Percentiles rank a stretch among this genome's conserved stretches.
These are phyloP conservation scores for Leptographium flavum DNA, from an alignment of 2,329 filamentous ascomycete genomes.

Conservation along the genomic window DNA sequence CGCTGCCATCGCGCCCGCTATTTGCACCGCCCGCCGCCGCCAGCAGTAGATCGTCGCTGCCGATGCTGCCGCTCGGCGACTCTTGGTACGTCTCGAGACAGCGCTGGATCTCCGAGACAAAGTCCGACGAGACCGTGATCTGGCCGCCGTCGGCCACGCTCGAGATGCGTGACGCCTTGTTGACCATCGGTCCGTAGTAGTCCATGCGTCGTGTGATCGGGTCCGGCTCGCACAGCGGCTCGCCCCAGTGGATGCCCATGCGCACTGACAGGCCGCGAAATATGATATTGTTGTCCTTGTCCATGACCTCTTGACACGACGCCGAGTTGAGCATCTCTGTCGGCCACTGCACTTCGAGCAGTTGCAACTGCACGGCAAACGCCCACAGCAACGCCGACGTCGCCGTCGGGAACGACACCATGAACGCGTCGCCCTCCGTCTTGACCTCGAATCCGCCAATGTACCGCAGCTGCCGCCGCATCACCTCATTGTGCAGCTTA, in stretches of 20 bases:
- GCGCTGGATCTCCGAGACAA: constrained; percentile 88
- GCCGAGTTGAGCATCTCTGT: constrained; percentile 79
- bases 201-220: constrained; percentile 97
- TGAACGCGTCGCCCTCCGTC: constrained; percentile 98
- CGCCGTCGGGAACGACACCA: constrained; percentile 95
- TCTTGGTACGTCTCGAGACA: constrained; percentile 84
- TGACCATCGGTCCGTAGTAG: constrained; percentile 98
- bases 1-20: not conserved
- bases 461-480: constrained; percentile 81
- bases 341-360: constrained; percentile 86
- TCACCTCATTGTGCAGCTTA: constrained; percentile 92
- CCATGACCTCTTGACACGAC: constrained; percentile 67
- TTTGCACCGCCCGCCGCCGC: not conserved
- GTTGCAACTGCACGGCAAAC: constrained; percentile 79
- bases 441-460: constrained; percentile 98
- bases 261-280: constrained; percentile 89
- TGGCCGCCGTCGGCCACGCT: constrained; percentile 92
- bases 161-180: constrained; percentile 87
- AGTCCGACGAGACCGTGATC: constrained; percentile 92
- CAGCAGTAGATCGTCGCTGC: constrained; percentile 28
- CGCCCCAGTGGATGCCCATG: constrained; percentile 95
- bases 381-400: constrained; percentile 92
- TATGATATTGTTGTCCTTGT: constrained; percentile 76
- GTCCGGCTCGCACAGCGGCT: constrained; percentile 87
- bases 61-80: constrained; percentile 39